Evolutionary conservation across 2,329 filamentous ascomycete genomes (phyloP).

Genomic region (Botrytis cinerea): DNA sequence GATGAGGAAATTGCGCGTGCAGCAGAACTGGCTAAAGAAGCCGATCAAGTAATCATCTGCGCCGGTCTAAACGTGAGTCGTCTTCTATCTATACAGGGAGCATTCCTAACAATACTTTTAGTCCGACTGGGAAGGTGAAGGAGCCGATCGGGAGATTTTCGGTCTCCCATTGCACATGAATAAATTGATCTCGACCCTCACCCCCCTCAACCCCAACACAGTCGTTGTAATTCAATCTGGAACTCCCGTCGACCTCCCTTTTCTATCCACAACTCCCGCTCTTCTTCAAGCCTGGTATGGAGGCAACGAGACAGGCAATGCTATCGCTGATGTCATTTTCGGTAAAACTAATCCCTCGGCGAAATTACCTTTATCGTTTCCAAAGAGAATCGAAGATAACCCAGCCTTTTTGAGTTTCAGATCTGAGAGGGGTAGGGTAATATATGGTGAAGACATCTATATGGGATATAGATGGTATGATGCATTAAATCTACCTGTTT

Average conservation of each 20-base stretch:
- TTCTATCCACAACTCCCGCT: conserved; percentile 55
- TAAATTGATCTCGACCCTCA: conserved; percentile 51
- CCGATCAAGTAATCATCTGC: conserved; percentile 75
- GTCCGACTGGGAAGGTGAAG: conserved; percentile 45
- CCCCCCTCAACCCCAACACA: conserved; percentile 61
- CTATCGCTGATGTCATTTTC: conserved; percentile 72
- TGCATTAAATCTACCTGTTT: conserved; percentile 61
- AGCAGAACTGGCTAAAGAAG: conserved; percentile 63
- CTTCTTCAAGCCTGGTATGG: conserved; percentile 81
- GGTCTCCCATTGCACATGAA: conserved; percentile 37
- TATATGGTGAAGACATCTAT: conserved; percentile 81
- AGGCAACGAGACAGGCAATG: conserved; percentile 83
- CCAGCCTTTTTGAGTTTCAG: conserved; percentile 76
- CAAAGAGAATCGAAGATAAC: conserved; percentile 66
- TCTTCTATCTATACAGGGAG: conserved; percentile 52
- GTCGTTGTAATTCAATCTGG: conserved; percentile 77
- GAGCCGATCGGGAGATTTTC: conserved; percentile 36
- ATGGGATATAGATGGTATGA: conserved; percentile 83
- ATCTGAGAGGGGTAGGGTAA: conserved; percentile 67
- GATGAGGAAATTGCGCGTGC: conserved; percentile 65
- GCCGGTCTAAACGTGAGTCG: conserved; percentile 65
- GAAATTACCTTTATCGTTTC: conserved; percentile 75
- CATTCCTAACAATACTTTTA: conserved; percentile 48
- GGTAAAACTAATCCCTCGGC: conserved; percentile 65
- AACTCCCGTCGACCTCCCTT: conserved; percentile 73